Conservation (phyloP, 768 basidiomycete species). For the Ramaria sp. region DNA sequence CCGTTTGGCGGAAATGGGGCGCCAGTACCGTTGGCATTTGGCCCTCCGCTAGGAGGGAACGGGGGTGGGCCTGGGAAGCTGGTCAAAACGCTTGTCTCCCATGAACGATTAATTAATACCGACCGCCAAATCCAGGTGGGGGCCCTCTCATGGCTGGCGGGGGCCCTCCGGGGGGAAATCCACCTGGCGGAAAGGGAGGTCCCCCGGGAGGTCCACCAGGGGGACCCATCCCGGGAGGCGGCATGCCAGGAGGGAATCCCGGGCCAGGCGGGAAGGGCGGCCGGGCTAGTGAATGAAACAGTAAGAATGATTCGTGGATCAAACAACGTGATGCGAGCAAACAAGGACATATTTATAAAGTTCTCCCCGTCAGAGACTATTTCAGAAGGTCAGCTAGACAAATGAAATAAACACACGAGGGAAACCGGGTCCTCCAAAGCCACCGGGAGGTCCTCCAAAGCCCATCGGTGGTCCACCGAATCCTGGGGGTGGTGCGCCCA, state of each 20-base stretch:
- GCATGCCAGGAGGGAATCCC: conserved; percentile 19
- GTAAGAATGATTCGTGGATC: background rate
- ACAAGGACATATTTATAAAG: background rate
- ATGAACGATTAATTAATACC: conserved; percentile 14
- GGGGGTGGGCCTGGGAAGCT: conserved; percentile 32
- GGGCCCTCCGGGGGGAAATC: conserved; percentile 23
- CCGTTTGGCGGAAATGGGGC: conserved; percentile 19
- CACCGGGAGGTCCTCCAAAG: conserved; percentile 31
- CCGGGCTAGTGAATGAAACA: conserved; percentile 30
- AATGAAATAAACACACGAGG: conserved; percentile 1
- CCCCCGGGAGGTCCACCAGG: conserved; percentile 47
- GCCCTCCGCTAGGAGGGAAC: conserved; percentile 35
- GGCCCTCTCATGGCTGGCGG: conserved; percentile 31
- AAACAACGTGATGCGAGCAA: background rate
- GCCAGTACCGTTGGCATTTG: conserved; percentile 16
- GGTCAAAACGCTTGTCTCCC: conserved; percentile 1
- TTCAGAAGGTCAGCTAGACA: background rate
- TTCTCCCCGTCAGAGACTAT: conserved; percentile 11
- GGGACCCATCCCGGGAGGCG: conserved; percentile 28
- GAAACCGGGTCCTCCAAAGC: conserved; percentile 29
- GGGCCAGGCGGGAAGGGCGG: conserved; percentile 61
- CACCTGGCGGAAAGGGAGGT: conserved; percentile 66
- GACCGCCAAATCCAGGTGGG: conserved; percentile 39
- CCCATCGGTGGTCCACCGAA: conserved; percentile 29
- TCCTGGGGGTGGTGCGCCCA: conserved; percentile 33